These are phyloP conservation scores for Mortierella sp. DNA, from an alignment of 371 early-diverging fungal genomes.

Conservation along the genomic window DNA sequence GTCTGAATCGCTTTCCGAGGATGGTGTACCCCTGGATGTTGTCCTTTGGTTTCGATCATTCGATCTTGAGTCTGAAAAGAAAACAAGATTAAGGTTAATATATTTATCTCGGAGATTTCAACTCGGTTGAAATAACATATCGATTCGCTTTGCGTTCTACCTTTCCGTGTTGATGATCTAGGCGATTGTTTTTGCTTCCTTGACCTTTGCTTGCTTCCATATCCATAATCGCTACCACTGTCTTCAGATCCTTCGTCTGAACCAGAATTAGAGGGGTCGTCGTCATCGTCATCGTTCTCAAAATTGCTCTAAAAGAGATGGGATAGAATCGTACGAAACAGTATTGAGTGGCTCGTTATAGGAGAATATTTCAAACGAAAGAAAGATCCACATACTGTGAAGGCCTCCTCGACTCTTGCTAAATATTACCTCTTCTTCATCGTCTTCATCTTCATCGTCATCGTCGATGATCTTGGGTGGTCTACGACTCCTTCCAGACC, in stretches of 20 bases:
- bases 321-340: background rate
- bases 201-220: constrained; percentile 30
- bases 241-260: constrained; percentile 42
- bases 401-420: background rate
- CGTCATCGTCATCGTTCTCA: constrained; percentile 43
- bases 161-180: constrained; percentile 37
- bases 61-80: constrained; percentile 24
- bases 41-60: constrained; percentile 36
- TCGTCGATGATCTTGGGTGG: constrained; percentile 44
- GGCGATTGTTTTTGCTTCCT: constrained; percentile 23
- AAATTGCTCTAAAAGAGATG: constrained; percentile 40
- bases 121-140: background rate
- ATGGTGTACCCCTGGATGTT: constrained; percentile 40
- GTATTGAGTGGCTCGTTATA: background rate
- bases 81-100: background rate
- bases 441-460: constrained; percentile 46
- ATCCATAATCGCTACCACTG: constrained; percentile 55
- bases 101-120: background rate
- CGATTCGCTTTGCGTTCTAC: constrained; percentile 10
- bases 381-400: background rate
- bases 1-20: constrained; percentile 50
- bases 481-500: constrained; percentile 64
- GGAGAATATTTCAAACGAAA: background rate
- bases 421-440: constrained; percentile 32
- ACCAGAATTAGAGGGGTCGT: constrained; percentile 40